phyloP scores from a whole-genome alignment of 140 eudicot species.

The Erigeron philadelphicus region DNA sequence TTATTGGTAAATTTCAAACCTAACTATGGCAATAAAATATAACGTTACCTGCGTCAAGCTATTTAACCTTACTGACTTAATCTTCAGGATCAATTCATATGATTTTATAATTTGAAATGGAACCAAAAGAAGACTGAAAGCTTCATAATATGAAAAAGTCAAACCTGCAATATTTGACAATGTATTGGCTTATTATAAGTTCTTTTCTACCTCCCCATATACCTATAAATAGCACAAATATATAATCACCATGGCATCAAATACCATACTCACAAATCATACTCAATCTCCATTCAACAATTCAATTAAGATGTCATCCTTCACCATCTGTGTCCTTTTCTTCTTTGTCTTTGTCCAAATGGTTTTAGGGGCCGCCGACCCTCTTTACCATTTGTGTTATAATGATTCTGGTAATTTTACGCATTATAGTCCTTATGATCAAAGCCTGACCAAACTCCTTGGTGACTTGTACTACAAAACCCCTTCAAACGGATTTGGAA shows the following conservation, averaged over 20 bases:
- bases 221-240: constrained; percentile 7
- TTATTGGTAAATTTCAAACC: no score
- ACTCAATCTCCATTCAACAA: neutral
- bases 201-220: neutral
- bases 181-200: constrained; percentile 1
- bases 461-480: constrained; percentile 35
- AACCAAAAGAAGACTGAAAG: constrained; percentile 9
- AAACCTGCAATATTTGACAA: constrained; percentile 9
- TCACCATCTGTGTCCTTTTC: constrained; percentile 22
- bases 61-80: no score
- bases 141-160: constrained; percentile 24
- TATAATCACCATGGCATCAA: neutral
- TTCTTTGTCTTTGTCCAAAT: constrained; percentile 23
- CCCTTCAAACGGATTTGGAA: constrained; percentile 38
- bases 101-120: neutral
- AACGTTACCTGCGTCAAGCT: no score
- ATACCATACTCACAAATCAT: constrained; percentile 1
- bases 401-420: constrained; percentile 30
- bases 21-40: no score
- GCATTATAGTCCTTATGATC: constrained; percentile 27
- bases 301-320: constrained; percentile 28
- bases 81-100: no score
- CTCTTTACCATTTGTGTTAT: constrained; percentile 32
- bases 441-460: constrained; percentile 32
- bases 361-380: constrained; percentile 22